Percentiles rank a stretch among this genome's conserved stretches.
Conservation (phyloP, 2,329 filamentous ascomycete species). For the Colletotrichum sp. region DNA sequence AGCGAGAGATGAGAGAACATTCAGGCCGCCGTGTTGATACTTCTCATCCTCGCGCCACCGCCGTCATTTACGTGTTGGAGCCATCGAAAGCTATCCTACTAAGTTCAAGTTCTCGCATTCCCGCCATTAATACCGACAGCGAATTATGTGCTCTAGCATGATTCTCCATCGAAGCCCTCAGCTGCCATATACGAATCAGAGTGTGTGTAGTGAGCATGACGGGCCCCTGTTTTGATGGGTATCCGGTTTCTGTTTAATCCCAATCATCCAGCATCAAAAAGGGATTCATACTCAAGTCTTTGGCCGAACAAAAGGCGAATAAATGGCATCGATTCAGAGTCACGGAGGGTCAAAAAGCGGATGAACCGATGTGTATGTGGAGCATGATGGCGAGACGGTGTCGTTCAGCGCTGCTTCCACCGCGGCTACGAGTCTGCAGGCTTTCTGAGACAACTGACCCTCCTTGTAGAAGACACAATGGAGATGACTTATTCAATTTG, state of each 20-base stretch:
- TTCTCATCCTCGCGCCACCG: background rate
- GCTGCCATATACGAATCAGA: background rate
- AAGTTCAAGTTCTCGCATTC: background rate
- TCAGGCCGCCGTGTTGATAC: background rate
- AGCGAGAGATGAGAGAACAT: background rate
- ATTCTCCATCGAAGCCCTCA: background rate
- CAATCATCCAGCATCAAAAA: background rate
- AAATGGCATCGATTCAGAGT: background rate
- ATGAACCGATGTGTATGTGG: background rate
- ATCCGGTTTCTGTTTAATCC: background rate
- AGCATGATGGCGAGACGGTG: background rate
- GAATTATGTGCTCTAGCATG: background rate
- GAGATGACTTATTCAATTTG: background rate
- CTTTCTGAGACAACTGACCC: background rate
- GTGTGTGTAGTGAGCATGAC: background rate
- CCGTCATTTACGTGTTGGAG: background rate
- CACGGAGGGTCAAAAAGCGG: background rate
- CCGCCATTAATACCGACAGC: background rate
- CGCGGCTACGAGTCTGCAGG: background rate
- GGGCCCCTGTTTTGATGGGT: background rate
- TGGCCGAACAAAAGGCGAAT: background rate
- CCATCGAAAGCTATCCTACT: background rate
- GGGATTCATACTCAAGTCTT: background rate
- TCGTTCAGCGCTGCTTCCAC: background rate
- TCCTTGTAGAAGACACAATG: background rate